Evolutionary conservation across 2,329 filamentous ascomycete genomes (phyloP).

Genomic region (Trichoderma oligosporum): DNA sequence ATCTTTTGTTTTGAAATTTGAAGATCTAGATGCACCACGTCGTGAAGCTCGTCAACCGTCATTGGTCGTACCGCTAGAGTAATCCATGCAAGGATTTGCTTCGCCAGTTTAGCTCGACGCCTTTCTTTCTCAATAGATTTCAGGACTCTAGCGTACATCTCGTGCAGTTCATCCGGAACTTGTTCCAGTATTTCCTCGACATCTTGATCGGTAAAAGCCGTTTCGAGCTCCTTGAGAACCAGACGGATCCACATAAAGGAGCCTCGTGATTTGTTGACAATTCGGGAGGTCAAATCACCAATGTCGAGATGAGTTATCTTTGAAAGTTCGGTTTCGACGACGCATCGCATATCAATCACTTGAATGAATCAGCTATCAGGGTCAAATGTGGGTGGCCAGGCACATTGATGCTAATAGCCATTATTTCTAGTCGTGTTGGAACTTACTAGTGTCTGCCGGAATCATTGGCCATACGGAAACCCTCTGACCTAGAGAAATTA

Average conservation of each 20-base stretch:
- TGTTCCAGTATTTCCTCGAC: not conserved
- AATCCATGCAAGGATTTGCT: not conserved
- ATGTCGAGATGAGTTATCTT: no score
- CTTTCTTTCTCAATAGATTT: not conserved
- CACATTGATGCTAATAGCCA: no score
- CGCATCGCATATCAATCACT: no score
- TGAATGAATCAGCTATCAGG: no score
- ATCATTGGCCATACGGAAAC: not conserved
- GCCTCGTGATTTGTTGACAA: conserved; percentile 6
- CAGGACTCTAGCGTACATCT: conserved; percentile 7
- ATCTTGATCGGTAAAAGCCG: not conserved
- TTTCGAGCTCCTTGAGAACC: conserved; percentile 10
- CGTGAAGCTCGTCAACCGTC: conserved; percentile 1
- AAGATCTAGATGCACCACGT: not conserved
- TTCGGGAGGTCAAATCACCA: no score
- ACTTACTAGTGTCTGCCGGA: conserved; percentile 3
- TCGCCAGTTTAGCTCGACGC: conserved; percentile 9
- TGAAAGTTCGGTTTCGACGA: no score
- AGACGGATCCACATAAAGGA: conserved; percentile 10
- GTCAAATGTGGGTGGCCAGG: no score
- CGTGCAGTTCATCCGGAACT: not conserved
- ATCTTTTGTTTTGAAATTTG: not conserved
- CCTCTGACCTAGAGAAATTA: not conserved
- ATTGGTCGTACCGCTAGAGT: not conserved
- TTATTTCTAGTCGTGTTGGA: no score